phyloP scores from a whole-genome alignment of 106 monocot genomes.

The Platanthera guangdongensis region DNA sequence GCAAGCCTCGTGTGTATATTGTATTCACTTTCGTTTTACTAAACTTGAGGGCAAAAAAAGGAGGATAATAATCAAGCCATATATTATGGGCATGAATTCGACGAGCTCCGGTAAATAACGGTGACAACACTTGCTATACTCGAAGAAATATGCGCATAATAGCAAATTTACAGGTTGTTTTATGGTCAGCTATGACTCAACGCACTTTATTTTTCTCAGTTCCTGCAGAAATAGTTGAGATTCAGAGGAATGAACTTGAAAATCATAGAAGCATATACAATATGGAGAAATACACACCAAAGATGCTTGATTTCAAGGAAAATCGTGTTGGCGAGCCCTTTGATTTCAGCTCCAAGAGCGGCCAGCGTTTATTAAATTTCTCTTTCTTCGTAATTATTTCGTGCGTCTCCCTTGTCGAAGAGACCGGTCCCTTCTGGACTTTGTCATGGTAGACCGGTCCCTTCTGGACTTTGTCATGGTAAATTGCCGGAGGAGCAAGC shows the following conservation, averaged over 20 bases:
- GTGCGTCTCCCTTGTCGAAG: constrained; percentile 28
- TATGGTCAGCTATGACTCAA: not conserved
- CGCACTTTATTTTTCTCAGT: constrained; percentile 30
- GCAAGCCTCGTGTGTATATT: too few species aligned
- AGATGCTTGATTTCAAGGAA: constrained; percentile 46
- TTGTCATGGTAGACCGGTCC: constrained; percentile 66
- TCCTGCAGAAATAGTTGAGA: constrained; percentile 26
- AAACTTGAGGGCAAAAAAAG: too few species aligned
- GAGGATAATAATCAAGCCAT: too few species aligned
- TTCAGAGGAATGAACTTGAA: not conserved
- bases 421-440: constrained; percentile 37
- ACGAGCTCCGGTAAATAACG: too few species aligned
- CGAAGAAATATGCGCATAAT: too few species aligned
- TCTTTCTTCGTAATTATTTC: constrained; percentile 28
- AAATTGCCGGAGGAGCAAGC: constrained; percentile 83
- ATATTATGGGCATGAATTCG: too few species aligned
- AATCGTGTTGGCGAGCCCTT: constrained; percentile 37
- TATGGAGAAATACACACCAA: constrained; percentile 31
- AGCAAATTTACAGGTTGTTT: not conserved
- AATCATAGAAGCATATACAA: not conserved
- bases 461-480: constrained; percentile 81
- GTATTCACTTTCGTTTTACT: too few species aligned
- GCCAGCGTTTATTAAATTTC: constrained; percentile 40
- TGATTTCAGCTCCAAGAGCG: constrained; percentile 40
- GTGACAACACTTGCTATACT: too few species aligned